Base-by-base conservation (phyloP, 768 basidiomycete species). In the Leccinum variicolor region DNA sequence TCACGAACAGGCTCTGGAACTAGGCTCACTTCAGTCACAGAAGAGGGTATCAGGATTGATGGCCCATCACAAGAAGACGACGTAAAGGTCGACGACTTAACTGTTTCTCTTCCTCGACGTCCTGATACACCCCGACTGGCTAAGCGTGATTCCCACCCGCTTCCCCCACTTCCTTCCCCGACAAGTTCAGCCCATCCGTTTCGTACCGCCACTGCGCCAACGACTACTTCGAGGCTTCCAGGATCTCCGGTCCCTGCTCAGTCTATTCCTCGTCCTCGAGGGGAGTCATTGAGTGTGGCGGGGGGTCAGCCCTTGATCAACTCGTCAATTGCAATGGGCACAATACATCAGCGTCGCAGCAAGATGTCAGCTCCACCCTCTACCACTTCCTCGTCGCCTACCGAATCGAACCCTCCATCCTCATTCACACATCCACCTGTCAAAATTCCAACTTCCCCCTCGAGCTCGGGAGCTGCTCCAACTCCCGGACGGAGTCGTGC, bases 81-180 rank as follows among this genome's bases (percentile, higher is more conserved):
- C 55, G 54, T 52, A 10, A 68, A 69, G 23, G 57, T 68, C 33
- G 73, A 71, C n/a, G 75, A 75, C 36, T 63, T 73, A 26, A 69
- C 62, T 45, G 47, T 59, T 21, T 66, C 73, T 47, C 67, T 69
- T 41, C 68, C 71, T 26, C 64, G 68, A 54, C 69, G 71, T 53
- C 69, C 77, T 39, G 79, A 81, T 47, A 77, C 77, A 8, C 75
- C 77, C 29, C 80, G 75, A 34, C 73, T 71, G 34, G 54, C 66
- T 31, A 80, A 76, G 62, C 75, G 74, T 63, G 84, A 85, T 43
- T 83, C 83, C 9, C 88, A 82, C 56, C 89, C 86, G 19, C 74
- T 89, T 13, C 89, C 87, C 17, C 86, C 86, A 46, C 69, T 88
- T 50, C 87, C 86, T 41, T 78, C 82, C 5, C 81, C 79, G 50